Conservation (phyloP, 495 filamentous ascomycete genomes). For the Amniculicola lignicola region DNA sequence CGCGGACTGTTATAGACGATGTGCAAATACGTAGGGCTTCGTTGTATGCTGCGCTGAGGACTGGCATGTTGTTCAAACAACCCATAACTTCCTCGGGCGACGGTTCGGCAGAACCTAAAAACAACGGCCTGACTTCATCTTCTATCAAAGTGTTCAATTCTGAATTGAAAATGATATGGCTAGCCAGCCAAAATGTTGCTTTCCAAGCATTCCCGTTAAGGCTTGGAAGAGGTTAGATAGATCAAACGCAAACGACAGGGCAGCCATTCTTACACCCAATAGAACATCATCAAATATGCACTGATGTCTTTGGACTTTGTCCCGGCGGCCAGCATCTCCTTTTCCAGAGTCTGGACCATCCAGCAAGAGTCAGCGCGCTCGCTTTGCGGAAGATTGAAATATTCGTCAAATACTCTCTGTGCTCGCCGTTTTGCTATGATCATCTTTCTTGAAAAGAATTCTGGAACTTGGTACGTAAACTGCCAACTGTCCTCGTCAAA, state of each 20-base stretch:
- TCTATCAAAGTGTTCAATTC: not conserved
- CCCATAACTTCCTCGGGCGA: not conserved
- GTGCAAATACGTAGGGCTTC: not conserved
- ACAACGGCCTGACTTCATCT: not conserved
- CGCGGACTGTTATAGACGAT: not conserved
- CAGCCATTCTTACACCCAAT: not conserved
- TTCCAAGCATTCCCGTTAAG: not conserved
- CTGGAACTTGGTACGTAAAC: not conserved
- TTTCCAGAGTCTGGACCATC: not conserved
- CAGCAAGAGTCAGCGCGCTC: not conserved
- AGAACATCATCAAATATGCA: not conserved
- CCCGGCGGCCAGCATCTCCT: not conserved
- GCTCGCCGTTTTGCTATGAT: not conserved
- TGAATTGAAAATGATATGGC: not conserved
- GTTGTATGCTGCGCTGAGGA: not conserved
- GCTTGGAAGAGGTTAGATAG: too few species aligned
- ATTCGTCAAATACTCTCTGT: not conserved
- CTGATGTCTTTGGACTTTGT: not conserved
- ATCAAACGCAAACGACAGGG: too few species aligned
- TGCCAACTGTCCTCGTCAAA: not conserved
- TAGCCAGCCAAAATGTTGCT: not conserved
- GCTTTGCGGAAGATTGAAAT: not conserved
- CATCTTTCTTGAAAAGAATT: not conserved
- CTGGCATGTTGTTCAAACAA: not conserved
- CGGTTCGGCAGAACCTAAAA: not conserved